These are phyloP conservation scores for Russula lepida DNA, from an alignment of 768 basidiomycete species.

Conservation along the genomic window DNA sequence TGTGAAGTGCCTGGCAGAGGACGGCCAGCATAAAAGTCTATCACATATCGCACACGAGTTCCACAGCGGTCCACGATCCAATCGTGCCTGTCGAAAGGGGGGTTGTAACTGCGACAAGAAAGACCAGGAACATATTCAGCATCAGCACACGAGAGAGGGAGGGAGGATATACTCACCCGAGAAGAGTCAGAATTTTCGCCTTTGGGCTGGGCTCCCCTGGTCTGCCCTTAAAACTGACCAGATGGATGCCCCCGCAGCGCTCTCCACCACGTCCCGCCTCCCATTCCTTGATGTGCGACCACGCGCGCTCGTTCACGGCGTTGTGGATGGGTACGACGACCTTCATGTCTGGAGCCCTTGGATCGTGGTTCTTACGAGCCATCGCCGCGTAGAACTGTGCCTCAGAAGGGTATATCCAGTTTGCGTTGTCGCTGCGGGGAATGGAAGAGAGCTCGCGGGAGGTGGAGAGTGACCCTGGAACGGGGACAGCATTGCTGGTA, in stretches of 20 bases:
- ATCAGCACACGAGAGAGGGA: background rate
- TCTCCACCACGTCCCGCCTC: slow-evolving; percentile 69
- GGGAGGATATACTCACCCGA: slow-evolving; percentile 56
- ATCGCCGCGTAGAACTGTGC: slow-evolving; percentile 99
- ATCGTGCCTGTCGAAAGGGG: slow-evolving; percentile 97
- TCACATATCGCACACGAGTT: slow-evolving; percentile 81
- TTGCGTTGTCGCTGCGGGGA: slow-evolving; percentile 57
- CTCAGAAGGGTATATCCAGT: slow-evolving; percentile 98
- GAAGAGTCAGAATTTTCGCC: slow-evolving; percentile 70
- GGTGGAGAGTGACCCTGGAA: slow-evolving; percentile 40
- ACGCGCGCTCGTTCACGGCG: slow-evolving; percentile 80
- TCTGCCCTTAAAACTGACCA: slow-evolving; percentile 86
- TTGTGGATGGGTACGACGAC: slow-evolving; percentile 98
- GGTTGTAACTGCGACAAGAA: slow-evolving; percentile 63
- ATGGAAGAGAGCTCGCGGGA: slow-evolving; percentile 85
- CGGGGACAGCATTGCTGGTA: background rate
- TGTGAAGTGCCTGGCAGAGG: slow-evolving; percentile 38
- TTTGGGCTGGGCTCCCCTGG: slow-evolving; percentile 73
- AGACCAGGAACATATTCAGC: slow-evolving; percentile 15
- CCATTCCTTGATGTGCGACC: slow-evolving; percentile 49
- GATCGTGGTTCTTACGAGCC: slow-evolving; percentile 88
- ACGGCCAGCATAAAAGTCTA: slow-evolving; percentile 94
- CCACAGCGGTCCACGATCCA: slow-evolving; percentile 96
- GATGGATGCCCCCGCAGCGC: slow-evolving; percentile 68
- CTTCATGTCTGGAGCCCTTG: slow-evolving; percentile 82